Conservation (phyloP, 2,329 filamentous ascomycete species). For the Aureobasidium sp. region DNA sequence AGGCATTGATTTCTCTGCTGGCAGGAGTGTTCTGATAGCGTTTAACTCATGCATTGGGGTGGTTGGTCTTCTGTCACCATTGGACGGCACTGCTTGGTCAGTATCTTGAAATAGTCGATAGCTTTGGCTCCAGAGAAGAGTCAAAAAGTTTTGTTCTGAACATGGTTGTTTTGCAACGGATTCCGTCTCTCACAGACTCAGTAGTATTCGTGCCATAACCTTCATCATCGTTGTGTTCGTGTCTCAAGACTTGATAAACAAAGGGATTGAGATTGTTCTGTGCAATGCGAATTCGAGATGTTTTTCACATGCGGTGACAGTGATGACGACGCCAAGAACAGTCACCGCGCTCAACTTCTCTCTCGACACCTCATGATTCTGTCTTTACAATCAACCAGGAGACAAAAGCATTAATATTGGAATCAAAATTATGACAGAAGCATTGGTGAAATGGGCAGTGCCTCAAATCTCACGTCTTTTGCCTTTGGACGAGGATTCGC, state of each 20-base stretch:
- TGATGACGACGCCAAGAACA: slow-evolving; percentile 8
- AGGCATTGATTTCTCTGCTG: slow-evolving; percentile 1
- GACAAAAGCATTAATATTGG: not conserved
- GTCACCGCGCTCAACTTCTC: slow-evolving; percentile 3
- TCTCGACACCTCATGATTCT: not conserved
- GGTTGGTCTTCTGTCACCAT: not conserved
- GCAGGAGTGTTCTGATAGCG: slow-evolving; percentile 6
- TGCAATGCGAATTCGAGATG: not conserved
- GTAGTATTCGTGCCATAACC: not conserved
- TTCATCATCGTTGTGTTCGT: not conserved
- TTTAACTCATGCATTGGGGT: slow-evolving; percentile 2
- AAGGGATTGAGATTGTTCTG: not conserved
- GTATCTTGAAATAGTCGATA: not conserved
- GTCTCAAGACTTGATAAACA: not conserved
- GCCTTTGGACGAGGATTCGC: slow-evolving; percentile 73
- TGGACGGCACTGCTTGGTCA: not conserved
- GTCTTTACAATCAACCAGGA: not conserved
- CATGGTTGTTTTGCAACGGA: not conserved
- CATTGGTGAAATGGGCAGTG: slow-evolving; percentile 45
- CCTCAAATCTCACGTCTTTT: slow-evolving; percentile 71
- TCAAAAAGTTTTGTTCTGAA: not conserved
- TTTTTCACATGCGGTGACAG: not conserved
- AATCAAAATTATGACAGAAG: slow-evolving; percentile 15
- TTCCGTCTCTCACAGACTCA: not conserved
- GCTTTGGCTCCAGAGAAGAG: not conserved